Evolutionary conservation across 2,329 filamentous ascomycete species (phyloP), one percentile per base, ranked within the genome.

Genomic region (Neurospora crassa): DNA sequence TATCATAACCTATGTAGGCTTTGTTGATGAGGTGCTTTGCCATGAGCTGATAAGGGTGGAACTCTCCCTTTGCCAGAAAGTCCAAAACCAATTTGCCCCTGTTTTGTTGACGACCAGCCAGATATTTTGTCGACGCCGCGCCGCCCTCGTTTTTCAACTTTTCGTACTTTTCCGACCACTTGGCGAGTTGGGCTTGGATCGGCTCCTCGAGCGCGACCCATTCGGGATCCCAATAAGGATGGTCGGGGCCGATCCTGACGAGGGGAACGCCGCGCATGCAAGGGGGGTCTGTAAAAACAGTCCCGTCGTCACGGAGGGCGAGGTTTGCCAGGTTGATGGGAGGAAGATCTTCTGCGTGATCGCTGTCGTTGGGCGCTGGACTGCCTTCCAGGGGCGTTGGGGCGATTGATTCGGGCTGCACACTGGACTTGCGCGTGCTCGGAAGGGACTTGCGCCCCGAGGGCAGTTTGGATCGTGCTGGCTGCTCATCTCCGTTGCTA

Each of bases 41-140:
- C 2, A 88, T 80, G 11, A 89, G 82, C 76, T 89, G 87, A 71
- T 86, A 88, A 0, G 87, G 87, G 73, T 86, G 85, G 72, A 88
- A 84, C 2, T 83, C 80, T n/a, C 83, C 84, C 0, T 82, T 79
- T 8, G 82, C 78, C 5, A 89, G 78, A 70, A 87, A 89, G 67
- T 85, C 81, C 42, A 88, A 79, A n/a, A 87, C 84, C 29, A 81
- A 78, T 12, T 82, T 79, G 24, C 87, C 87, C 5, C 87, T 83
- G 73, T 88, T 88, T 68, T 88, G 83, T 73, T 88, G 86, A 0
- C 87, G 83, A 6, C 85, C 84, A 7, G 85, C 84, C 73, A 87
- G 82, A 72, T 87, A 88, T 68, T 86, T 84, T 43, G 83, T 83
- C 3, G 82, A 82, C 5, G 80, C 78, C 34, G 81, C 80, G 5